These are phyloP conservation scores for Penicillium corylophilum DNA, from an alignment of 2,329 filamentous ascomycete genomes.

Conservation along the genomic window DNA sequence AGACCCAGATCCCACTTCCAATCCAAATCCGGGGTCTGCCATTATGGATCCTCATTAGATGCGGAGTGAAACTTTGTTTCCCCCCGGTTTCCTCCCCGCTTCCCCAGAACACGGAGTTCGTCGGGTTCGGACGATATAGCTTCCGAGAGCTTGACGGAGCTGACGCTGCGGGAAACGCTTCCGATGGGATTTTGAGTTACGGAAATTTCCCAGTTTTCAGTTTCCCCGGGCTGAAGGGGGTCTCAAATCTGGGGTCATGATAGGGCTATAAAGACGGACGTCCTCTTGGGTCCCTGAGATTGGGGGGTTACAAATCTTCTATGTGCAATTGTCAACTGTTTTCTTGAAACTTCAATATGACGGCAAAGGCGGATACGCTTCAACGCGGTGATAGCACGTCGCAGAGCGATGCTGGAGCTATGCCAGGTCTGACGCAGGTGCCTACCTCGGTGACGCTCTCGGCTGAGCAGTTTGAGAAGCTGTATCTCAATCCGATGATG, in stretches of 20 bases:
- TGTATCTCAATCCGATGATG: not conserved
- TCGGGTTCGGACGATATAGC: not conserved
- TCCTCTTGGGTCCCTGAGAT: not conserved
- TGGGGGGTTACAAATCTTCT: too few relatives aligned
- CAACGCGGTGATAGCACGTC: not conserved
- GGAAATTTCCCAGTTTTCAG: not conserved
- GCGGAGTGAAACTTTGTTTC: not conserved
- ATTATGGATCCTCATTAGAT: not conserved
- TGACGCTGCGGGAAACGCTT: not conserved
- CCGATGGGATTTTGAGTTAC: not conserved
- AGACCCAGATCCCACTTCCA: too few relatives aligned
- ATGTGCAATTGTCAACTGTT: not conserved
- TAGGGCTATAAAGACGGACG: not conserved
- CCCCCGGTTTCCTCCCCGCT: not conserved
- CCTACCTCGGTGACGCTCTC: not conserved
- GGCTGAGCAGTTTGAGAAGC: not conserved
- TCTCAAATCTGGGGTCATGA: not conserved
- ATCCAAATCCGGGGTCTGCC: not conserved
- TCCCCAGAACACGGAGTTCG: not conserved
- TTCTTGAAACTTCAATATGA: not conserved
- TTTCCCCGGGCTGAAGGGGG: not conserved
- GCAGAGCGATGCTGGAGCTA: not conserved
- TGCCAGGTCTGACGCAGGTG: not conserved
- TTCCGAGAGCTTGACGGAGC: not conserved
- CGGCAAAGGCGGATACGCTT: not conserved